Conservation (phyloP, 495 filamentous ascomycete genomes). For the Tuber microsphaerosporum region DNA sequence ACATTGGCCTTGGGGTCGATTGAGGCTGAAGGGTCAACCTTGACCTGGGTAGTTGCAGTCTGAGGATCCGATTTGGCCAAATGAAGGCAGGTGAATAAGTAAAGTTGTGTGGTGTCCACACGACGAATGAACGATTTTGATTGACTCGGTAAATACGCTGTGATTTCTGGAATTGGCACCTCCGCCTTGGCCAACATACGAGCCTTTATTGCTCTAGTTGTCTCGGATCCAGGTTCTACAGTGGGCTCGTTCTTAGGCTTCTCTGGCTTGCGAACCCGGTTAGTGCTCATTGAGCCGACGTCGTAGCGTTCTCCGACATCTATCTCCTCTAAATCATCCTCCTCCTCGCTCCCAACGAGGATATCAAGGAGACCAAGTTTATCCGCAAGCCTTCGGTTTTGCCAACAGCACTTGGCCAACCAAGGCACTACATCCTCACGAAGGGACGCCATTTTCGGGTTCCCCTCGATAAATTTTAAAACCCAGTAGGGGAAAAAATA, state of each 20-base stretch:
- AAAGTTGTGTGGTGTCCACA: conserved; percentile 74
- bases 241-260: conserved; percentile 13
- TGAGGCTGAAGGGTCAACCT: conserved; percentile 70
- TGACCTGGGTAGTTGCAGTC: conserved; percentile 57
- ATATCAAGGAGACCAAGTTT: conserved; percentile 69
- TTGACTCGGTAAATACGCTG: conserved; percentile 39
- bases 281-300: conserved; percentile 57
- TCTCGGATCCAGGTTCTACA: not conserved
- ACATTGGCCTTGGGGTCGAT: conserved; percentile 71
- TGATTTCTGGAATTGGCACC: conserved; percentile 48
- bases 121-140: conserved; percentile 62
- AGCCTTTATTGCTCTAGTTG: conserved; percentile 8
- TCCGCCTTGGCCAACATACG: conserved; percentile 13
- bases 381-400: conserved; percentile 64
- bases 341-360: conserved; percentile 48
- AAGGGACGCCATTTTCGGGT: conserved; percentile 75
- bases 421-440: conserved; percentile 88
- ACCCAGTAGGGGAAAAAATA: conserved; percentile 93
- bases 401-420: conserved; percentile 93
- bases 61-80: conserved; percentile 57
- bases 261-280: conserved; percentile 41
- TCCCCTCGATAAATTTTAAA: conserved; percentile 65
- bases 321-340: conserved; percentile 7
- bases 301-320: conserved; percentile 53
- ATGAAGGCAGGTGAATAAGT: conserved; percentile 72